A percentile compares a stretch with the other conserved stretches of the same genome.
Conservation (phyloP, 495 filamentous ascomycete genomes). For the Trichoderma asperelloides region DNA sequence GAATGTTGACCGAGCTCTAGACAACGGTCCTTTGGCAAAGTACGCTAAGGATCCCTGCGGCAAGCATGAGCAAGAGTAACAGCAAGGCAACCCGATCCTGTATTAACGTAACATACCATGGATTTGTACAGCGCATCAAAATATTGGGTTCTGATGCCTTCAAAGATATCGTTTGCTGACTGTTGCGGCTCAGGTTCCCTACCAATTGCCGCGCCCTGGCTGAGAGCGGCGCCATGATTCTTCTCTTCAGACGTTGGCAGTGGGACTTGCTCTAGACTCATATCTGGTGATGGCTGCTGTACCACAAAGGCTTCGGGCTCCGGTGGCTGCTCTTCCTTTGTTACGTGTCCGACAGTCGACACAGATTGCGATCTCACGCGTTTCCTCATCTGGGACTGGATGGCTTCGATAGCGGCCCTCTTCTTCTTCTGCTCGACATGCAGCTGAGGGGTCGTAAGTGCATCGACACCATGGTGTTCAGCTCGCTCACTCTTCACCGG, state of each 20-base stretch:
- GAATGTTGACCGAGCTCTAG: conserved; percentile 74
- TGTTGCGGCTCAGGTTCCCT: conserved; percentile 27
- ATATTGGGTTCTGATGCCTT: conserved; percentile 68
- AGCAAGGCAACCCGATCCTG: neutral
- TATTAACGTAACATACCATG: conserved; percentile 43
- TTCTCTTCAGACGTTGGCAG: conserved; percentile 9
- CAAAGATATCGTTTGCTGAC: conserved; percentile 54
- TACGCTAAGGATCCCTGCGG: conserved; percentile 84
- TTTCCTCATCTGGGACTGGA: conserved; percentile 38
- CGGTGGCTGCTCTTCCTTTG: neutral
- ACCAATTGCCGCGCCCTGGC: conserved; percentile 10
- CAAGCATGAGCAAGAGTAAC: conserved; percentile 18
- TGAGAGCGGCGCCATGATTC: neutral
- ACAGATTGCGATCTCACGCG: conserved; percentile 22
- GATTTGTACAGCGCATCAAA: conserved; percentile 84
- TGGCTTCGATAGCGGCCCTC: conserved; percentile 42
- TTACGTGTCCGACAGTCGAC: conserved; percentile 10
- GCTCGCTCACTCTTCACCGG: conserved; percentile 10
- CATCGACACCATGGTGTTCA: conserved; percentile 9
- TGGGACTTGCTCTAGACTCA: neutral
- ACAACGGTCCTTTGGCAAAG: conserved; percentile 91
- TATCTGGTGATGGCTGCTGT: neutral
- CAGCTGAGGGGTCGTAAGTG: conserved; percentile 26
- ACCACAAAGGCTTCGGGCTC: neutral
- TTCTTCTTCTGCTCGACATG: conserved; percentile 39